Evolutionary conservation across 345 rosid species (phyloP).

Genomic region (Ailanthus altissimus): DNA sequence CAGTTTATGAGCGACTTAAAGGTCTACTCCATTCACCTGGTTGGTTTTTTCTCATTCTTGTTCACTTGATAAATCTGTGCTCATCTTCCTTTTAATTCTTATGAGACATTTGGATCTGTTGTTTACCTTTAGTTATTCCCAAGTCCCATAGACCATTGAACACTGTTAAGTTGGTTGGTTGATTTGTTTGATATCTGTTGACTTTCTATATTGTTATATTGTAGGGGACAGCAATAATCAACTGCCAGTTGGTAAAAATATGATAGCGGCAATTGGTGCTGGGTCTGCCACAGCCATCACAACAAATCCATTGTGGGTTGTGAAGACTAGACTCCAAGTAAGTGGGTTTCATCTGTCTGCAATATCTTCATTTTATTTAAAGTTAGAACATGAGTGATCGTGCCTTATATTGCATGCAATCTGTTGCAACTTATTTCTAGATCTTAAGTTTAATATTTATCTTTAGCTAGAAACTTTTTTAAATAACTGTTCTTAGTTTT

Average conservation of each 20-base stretch:
- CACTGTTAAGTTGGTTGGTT: not conserved
- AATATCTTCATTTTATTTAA: not conserved
- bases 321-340: constrained; percentile 95
- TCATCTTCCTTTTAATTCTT: constrained; percentile 8
- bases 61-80: constrained; percentile 13
- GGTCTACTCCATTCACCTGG: constrained; percentile 69
- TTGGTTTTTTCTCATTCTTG: constrained; percentile 40
- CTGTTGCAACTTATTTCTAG: not conserved
- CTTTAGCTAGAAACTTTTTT: not conserved
- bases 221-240: constrained; percentile 48
- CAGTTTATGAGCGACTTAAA: constrained; percentile 76
- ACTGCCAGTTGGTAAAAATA: constrained; percentile 69
- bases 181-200: constrained; percentile 11
- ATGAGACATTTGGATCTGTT: constrained; percentile 4
- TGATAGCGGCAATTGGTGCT: constrained; percentile 94
- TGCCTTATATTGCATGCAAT: constrained; percentile 3
- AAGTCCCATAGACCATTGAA: not conserved
- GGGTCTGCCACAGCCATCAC: constrained; percentile 87
- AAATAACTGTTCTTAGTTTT: no score
- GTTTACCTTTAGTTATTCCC: not conserved
- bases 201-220: constrained; percentile 17
- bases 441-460: not conserved
- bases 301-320: constrained; percentile 99
- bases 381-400: not conserved
- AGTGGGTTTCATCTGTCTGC: constrained; percentile 22